Evolutionary conservation across 1,139 yeast species (phyloP), one percentile per base, ranked within the genome.

Genomic region (Geotrichum klebahnii): DNA sequence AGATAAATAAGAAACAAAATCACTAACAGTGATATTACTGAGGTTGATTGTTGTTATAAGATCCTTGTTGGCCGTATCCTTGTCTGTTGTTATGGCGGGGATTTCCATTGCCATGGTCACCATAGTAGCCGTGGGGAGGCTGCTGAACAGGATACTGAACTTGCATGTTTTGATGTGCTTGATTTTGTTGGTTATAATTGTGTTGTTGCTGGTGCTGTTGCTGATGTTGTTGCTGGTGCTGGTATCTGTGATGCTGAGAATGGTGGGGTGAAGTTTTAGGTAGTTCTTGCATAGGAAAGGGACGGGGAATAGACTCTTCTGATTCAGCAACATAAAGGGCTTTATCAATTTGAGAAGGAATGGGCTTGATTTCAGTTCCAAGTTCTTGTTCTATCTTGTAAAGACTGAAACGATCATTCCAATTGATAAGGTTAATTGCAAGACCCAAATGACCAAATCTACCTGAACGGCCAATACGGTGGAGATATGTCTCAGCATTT

Each of bases 381-480:
- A 94, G 79, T 70, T 92, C 98, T 70, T 90, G 96, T 70, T 92
- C 98, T 63, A 92, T 90, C 70, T 88, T 88, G 73, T 89, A 92
- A 64, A 92, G 77, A 64, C 85, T 87, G 71, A 86, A 89, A 67
- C 97, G 81, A 67, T 94, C 98, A 64, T 89, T 84, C 97, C 97
- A 92, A 68, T 90, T 87, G 75, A 92, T 89, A 63, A 92, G 80
- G 71, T 92, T 94, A 65, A 92, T 90, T 39, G 98, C 98, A 67
- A 92, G 78, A 76, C 98, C 98, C 66, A 90, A 80, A 69, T 94
- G 98, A 60, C 98, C 98, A 67, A 89, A 92, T 77, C 98, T 85
- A 61, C 98, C 99, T 2, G 97, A 89, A 76, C 99, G 90, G 76
- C 99, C 97, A 64, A 92, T 94, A 78, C 98, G 86, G 72, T 92